phyloP scores from a whole-genome alignment of 768 basidiomycete genomes.

The Pisolithus tinctorius region DNA sequence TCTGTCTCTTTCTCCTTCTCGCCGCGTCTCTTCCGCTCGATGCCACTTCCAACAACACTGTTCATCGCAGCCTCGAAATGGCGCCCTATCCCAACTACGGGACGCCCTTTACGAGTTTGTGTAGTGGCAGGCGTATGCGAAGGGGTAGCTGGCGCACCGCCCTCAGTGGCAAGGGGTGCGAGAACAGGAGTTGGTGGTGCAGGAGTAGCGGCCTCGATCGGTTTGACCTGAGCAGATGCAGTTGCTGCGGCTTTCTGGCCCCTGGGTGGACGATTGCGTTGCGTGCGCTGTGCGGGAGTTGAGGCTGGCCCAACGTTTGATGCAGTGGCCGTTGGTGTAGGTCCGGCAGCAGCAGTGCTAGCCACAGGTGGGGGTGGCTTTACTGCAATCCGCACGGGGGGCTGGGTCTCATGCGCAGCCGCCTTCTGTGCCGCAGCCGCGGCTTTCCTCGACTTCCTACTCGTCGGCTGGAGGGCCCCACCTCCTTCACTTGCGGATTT shows the following conservation, averaged over 20 bases:
- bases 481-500: constrained; percentile 26
- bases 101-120: constrained; percentile 40
- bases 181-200: constrained; percentile 2
- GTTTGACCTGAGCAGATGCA: neutral
- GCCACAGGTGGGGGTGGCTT: constrained; percentile 8
- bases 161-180: neutral
- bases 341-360: neutral
- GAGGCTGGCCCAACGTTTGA: neutral
- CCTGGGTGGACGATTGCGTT: constrained; percentile 9
- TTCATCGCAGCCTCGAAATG: constrained; percentile 71
- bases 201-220: neutral
- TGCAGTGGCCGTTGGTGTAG: neutral
- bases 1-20: constrained; percentile 26
- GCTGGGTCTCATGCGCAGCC: constrained; percentile 4
- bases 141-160: neutral
- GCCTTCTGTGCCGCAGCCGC: constrained; percentile 19
- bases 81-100: constrained; percentile 55
- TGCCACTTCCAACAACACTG: constrained; percentile 36
- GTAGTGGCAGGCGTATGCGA: constrained; percentile 9
- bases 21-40: constrained; percentile 28
- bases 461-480: constrained; percentile 18
- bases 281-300: constrained; percentile 5
- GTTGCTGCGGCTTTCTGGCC: neutral
- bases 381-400: neutral
- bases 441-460: constrained; percentile 32